These are phyloP conservation scores for Ceriops zippeliana DNA, from an alignment of 345 rosid species.

Conservation along the genomic window DNA sequence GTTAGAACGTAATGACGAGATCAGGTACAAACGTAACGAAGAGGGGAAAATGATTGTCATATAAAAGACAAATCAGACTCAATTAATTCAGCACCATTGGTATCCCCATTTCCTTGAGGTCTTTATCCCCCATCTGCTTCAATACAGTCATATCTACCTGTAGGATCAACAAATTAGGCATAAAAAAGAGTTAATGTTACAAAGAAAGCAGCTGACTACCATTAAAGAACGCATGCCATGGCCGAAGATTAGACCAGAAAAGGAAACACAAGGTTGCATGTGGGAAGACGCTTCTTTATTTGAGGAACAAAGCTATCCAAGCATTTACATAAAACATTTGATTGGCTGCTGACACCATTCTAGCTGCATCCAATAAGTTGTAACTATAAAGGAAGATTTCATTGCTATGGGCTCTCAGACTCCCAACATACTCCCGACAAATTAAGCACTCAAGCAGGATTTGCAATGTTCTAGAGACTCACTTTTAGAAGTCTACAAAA, in stretches of 20 bases:
- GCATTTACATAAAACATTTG: not conserved
- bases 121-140: conserved; percentile 50
- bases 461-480: not conserved
- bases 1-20: not conserved
- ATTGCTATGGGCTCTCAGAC: not conserved
- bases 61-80: not conserved
- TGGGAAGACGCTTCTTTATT: not conserved
- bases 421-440: not conserved
- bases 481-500: not conserved
- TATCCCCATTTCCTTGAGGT: conserved; percentile 56
- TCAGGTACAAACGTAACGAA: no score
- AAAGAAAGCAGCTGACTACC: not conserved
- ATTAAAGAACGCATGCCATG: not conserved
- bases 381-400: not conserved
- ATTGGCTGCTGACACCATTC: not conserved
- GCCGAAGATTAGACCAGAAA: not conserved
- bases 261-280: not conserved
- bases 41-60: not conserved
- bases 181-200: not conserved
- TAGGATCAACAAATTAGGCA: not conserved
- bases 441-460: not conserved
- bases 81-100: conserved; percentile 42
- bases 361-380: conserved; percentile 1
- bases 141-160: conserved; percentile 57
- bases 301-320: not conserved